These are phyloP conservation scores for Pseudopyricularia javanii DNA, from an alignment of 2,329 filamentous ascomycete species.

Conservation along the genomic window DNA sequence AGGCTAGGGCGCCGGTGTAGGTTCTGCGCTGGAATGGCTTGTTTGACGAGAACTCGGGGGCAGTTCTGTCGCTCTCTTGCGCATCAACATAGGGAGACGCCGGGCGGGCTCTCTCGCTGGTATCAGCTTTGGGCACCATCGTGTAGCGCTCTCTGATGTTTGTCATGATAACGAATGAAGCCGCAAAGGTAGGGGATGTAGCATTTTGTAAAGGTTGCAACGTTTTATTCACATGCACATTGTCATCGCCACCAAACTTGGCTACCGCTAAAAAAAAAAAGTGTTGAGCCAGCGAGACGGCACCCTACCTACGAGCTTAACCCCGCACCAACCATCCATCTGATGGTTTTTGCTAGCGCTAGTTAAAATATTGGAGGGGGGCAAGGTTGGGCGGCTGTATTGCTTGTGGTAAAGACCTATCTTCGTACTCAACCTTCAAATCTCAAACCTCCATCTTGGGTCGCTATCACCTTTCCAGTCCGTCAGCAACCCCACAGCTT, in stretches of 20 bases:
- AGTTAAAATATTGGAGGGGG: no score
- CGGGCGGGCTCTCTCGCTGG: not conserved
- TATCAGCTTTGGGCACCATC: not conserved
- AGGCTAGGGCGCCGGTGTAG: constrained; percentile 17
- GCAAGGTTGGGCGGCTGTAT: no score
- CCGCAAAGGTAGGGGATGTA: not conserved
- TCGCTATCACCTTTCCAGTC: constrained; percentile 53
- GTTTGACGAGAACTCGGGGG: not conserved
- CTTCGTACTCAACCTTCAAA: not conserved
- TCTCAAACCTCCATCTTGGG: constrained; percentile 52
- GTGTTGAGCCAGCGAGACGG: no score
- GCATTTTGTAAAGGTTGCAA: not conserved
- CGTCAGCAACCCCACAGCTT: constrained; percentile 34
- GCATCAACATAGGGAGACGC: not conserved
- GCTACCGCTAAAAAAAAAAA: no score
- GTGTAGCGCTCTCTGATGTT: not conserved
- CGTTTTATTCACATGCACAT: no score
- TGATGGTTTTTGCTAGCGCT: no score
- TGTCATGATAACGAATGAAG: not conserved
- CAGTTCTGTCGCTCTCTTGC: not conserved
- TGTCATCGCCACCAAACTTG: no score
- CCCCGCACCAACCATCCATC: no score
- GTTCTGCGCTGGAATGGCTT: not conserved
- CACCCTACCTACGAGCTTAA: no score
- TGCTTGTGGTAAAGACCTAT: no score